A percentile compares a stretch with the other conserved stretches of the same genome.
phyloP scores from a whole-genome alignment of 176 grass and related monocot species.

The Cocos nucifera region DNA sequence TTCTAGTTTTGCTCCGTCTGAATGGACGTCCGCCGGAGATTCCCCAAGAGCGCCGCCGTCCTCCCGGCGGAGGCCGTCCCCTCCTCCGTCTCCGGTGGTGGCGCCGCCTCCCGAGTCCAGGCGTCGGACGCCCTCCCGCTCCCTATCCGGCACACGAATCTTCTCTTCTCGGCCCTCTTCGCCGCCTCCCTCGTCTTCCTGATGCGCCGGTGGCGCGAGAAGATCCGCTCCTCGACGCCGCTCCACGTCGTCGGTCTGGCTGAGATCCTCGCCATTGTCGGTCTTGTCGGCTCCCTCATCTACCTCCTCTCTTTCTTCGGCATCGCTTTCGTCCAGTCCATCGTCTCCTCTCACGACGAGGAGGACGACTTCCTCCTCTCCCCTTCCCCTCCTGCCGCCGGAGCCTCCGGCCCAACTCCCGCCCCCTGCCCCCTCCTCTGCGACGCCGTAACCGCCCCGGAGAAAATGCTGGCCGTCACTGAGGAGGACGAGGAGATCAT shows the following conservation, averaged over 20 bases:
- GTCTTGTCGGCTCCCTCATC: constrained; percentile 61
- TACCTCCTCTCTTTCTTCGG: constrained; percentile 83
- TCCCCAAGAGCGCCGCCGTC: too few species aligned
- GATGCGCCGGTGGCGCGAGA: constrained; percentile 70
- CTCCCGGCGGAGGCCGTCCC: constrained; percentile 18
- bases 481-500: constrained; percentile 59
- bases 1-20: too few species aligned
- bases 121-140: constrained; percentile 50
- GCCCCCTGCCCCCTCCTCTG: constrained; percentile 28
- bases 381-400: too few species aligned
- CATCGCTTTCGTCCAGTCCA: constrained; percentile 69
- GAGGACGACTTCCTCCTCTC: constrained; percentile 31
- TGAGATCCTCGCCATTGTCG: constrained; percentile 69
- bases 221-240: constrained; percentile 58
- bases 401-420: neutral
- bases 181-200: constrained; percentile 59
- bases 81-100: neutral
- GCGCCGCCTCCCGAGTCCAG: constrained; percentile 17
- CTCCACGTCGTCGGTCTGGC: constrained; percentile 56
- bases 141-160: constrained; percentile 63
- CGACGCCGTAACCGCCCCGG: neutral
- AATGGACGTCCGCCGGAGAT: too few species aligned
- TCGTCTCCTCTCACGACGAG: constrained; percentile 66
- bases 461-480: constrained; percentile 27
- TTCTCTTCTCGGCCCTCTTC: constrained; percentile 52